These are phyloP conservation scores for Rosa hybrid DNA, from an alignment of 331 rosid genomes.

Conservation along the genomic window DNA sequence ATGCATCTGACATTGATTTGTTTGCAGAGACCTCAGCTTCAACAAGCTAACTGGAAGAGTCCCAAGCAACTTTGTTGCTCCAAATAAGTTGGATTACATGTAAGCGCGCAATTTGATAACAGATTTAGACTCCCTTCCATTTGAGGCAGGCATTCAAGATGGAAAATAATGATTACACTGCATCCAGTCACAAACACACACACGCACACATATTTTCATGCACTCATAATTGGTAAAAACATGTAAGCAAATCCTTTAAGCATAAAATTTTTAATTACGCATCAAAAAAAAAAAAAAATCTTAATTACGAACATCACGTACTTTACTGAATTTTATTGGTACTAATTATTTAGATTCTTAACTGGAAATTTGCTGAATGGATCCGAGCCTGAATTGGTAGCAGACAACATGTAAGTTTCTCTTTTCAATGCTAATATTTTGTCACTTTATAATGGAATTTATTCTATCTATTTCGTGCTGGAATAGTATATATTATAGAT, in stretches of 20 bases:
- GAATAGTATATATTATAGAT: too few relatives aligned
- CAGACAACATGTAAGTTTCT: conserved; percentile 46
- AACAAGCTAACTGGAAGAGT: conserved; percentile 46
- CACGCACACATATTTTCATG: too few relatives aligned
- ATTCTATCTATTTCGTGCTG: too few relatives aligned
- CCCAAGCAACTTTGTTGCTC: conserved; percentile 18
- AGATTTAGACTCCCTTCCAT: neutral
- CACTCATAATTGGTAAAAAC: neutral
- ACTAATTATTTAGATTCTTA: conserved; percentile 50
- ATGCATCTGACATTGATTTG: conserved; percentile 2
- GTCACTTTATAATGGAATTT: neutral
- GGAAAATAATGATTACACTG: neutral
- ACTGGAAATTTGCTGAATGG: conserved; percentile 72
- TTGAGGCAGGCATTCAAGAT: neutral
- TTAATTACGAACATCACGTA: neutral
- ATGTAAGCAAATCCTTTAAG: neutral
- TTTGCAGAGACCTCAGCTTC: conserved; percentile 54
- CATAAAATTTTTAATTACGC: neutral
- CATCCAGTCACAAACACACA: neutral
- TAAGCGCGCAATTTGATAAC: conserved; percentile 31
- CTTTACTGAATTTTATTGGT: neutral
- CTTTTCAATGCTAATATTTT: neutral
- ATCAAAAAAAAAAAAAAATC: neutral
- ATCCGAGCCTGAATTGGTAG: conserved; percentile 43
- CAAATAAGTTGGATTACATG: conserved; percentile 34